Conservation (phyloP, 2,329 filamentous ascomycete species). For the Hymenoscyphus repandus region DNA sequence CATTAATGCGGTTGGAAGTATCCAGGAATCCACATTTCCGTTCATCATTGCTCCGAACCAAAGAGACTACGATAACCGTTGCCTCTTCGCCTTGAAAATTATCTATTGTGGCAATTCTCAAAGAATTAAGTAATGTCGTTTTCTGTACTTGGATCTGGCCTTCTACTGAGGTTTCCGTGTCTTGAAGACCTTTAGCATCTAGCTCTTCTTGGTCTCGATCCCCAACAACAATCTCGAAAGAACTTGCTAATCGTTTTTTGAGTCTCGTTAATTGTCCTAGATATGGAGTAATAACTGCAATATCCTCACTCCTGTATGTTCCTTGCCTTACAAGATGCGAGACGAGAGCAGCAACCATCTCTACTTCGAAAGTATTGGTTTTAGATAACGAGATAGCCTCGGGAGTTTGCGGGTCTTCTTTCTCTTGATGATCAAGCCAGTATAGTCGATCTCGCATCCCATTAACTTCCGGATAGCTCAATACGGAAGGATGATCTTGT, state of each 20-base stretch:
- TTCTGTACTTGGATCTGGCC: conserved; percentile 28
- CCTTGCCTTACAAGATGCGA: conserved; percentile 62
- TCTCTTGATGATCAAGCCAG: conserved; percentile 55
- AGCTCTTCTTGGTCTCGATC: conserved; percentile 58
- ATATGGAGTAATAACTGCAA: conserved; percentile 66
- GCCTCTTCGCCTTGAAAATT: conserved; percentile 77
- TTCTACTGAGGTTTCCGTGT: conserved; percentile 8
- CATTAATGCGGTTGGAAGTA: conserved; percentile 63
- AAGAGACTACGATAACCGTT: conserved; percentile 62
- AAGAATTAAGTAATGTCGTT: conserved; percentile 34
- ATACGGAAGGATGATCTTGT: conserved; percentile 41
- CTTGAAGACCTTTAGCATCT: conserved; percentile 25
- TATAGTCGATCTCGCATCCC: conserved; percentile 51
- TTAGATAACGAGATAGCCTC: conserved; percentile 52
- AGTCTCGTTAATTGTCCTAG: conserved; percentile 51
- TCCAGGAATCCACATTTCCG: conserved; percentile 59
- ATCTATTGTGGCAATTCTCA: conserved; percentile 53
- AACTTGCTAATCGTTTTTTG: conserved; percentile 37
- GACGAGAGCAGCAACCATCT: conserved; percentile 58
- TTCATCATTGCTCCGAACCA: conserved; percentile 62
- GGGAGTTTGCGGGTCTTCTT: conserved; percentile 46
- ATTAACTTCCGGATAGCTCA: conserved; percentile 41
- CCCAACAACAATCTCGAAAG: conserved; percentile 57
- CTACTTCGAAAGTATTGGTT: conserved; percentile 58
- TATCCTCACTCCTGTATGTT: conserved; percentile 52